A percentile compares a stretch with the other conserved stretches of the same genome.
Conservation (phyloP, 139 green algal genomes). For the Coelastrella sp. region DNA sequence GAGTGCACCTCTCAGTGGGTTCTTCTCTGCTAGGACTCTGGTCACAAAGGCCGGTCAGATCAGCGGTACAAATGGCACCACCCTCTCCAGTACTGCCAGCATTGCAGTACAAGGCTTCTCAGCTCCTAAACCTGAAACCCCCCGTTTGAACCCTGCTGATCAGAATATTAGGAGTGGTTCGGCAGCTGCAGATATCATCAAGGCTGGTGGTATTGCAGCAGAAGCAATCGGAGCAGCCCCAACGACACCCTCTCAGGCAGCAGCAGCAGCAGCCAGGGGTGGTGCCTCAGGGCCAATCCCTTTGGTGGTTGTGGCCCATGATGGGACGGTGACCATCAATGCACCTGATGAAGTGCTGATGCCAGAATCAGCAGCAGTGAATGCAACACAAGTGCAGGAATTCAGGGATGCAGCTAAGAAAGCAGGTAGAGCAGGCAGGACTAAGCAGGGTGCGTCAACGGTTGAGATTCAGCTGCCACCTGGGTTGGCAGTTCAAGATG, state of each 20-base stretch:
- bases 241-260: neutral
- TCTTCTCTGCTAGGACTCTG: neutral
- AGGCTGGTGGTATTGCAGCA: neutral
- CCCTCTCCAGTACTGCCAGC: neutral
- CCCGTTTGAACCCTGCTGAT: neutral
- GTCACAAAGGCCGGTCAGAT: neutral
- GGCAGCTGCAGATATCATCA: neutral
- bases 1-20: neutral
- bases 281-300: neutral
- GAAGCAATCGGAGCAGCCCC: neutral
- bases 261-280: too few relatives aligned
- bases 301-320: neutral
- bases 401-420: neutral
- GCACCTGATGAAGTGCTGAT: neutral
- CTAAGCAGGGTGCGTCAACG: neutral
- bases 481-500: neutral
- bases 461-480: neutral
- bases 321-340: neutral
- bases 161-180: neutral
- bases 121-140: neutral
- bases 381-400: neutral
- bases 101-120: neutral
- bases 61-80: neutral
- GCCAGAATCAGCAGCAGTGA: conserved; percentile 4
- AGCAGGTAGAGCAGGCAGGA: neutral